Base-by-base conservation (phyloP, 2,329 filamentous ascomycete genomes). In the Diaporthe sp. region DNA sequence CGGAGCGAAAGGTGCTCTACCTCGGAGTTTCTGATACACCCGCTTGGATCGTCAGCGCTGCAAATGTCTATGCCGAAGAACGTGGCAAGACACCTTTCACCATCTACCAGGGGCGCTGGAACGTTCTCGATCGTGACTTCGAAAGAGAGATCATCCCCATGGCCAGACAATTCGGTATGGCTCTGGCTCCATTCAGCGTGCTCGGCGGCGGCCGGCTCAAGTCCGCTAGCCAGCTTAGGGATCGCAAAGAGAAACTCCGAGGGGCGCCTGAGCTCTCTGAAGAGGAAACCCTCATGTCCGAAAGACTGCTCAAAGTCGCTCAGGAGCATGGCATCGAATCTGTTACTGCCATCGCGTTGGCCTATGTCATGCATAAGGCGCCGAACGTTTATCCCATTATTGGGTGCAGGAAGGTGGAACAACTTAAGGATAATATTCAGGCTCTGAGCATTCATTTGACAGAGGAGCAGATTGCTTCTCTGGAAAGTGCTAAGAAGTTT, bases 1-100 rank as follows among this genome's bases (percentile, higher is more conserved):
- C 80, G 0, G 79, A 85, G 8, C 91, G 92, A 25, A 93, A 93
- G 77, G 91, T 94, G 0, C 83, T 92, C 22, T 93, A 94, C 77
- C 85, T 94, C 0, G 92, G 93, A 3, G 86, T 93, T 13, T 73
- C 65, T 66, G 6, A 69, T 30, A 19, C 32, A 9, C 68, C 68
- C 0, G 68, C 68, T 30, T 71, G 68, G 68, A 32, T 71, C 37
- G 30, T 6, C 37, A 88, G 86, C 79, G 91, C 91, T 79, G 90
- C 90, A 22, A 93, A 93, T 71, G 88, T 92, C 79, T 92, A 95
- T 79, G 94, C 94, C 9, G 88, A 92, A 55, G 88, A 90, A 76
- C 89, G 94, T 76, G 92, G 92, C n/a, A 86, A 94, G 37, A 89
- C 91, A 1, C 91, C 89, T 51, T 95, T 95, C 83, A 88, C 86